These are phyloP conservation scores for Aphanomyces cochlioides DNA, from an alignment of 352 stramenopile species.

Conservation along the genomic window DNA sequence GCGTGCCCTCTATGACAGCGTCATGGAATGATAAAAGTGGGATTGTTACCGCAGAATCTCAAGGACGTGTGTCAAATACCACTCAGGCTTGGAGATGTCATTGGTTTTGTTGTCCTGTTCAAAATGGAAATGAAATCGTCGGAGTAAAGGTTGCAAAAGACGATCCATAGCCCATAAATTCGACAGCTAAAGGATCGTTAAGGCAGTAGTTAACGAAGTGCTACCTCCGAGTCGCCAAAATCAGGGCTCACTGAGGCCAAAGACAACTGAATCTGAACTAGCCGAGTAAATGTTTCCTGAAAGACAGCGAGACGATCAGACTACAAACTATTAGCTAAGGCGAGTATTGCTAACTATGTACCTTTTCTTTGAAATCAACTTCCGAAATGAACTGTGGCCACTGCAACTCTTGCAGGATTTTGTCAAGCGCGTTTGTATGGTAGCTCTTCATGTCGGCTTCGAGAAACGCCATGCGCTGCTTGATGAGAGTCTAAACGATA, in stretches of 20 bases:
- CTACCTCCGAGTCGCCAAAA: not conserved
- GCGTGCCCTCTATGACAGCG: slow-evolving; percentile 12
- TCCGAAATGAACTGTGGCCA: slow-evolving; percentile 18
- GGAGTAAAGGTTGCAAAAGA: slow-evolving; percentile 19
- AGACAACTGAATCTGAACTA: slow-evolving; percentile 24
- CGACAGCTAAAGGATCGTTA: not conserved
- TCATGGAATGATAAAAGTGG: not conserved
- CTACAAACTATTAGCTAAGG: no score
- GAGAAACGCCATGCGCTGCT: slow-evolving; percentile 17
- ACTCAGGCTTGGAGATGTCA: slow-evolving; percentile 30
- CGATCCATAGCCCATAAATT: slow-evolving; percentile 28
- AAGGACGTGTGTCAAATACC: slow-evolving; percentile 26
- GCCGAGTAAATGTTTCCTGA: slow-evolving; percentile 9
- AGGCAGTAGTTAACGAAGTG: not conserved
- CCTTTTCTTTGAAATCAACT: not conserved
- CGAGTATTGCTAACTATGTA: not conserved
- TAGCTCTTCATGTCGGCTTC: slow-evolving; percentile 1
- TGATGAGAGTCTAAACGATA: slow-evolving; percentile 20
- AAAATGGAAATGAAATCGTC: slow-evolving; percentile 31
- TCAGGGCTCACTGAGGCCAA: slow-evolving; percentile 8
- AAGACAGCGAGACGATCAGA: not conserved
- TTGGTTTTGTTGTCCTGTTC: slow-evolving; percentile 28
- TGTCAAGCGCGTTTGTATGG: slow-evolving; percentile 10
- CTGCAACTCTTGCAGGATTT: not conserved
- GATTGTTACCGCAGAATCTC: slow-evolving; percentile 14